Percentiles rank a stretch among this genome's conserved stretches.
Evolutionary conservation across 1,284 basidiomycete species (phyloP).

Genomic region (Quambalaria eucalypti): DNA sequence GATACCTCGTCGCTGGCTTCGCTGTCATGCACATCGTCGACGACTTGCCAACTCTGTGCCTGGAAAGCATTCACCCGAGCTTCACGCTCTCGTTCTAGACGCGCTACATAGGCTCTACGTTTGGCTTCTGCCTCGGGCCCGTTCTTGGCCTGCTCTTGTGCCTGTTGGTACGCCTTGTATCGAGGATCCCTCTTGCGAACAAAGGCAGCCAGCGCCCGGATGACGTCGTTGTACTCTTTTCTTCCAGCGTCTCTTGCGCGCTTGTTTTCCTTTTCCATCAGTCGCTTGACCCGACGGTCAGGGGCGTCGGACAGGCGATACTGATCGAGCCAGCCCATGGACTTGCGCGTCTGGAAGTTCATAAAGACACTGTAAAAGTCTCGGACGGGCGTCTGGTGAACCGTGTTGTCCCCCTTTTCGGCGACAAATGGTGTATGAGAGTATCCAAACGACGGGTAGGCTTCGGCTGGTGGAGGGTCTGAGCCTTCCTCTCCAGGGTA

Average conservation of each 20-base stretch:
- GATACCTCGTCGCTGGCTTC: background rate
- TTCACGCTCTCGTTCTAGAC: conserved; percentile 46
- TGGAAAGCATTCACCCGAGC: conserved; percentile 59
- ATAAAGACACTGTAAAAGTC: conserved; percentile 78
- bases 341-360: conserved; percentile 78
- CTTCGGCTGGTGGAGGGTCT: conserved; percentile 15
- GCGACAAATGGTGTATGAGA: conserved; percentile 64
- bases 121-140: conserved; percentile 65
- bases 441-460: conserved; percentile 69
- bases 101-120: conserved; percentile 51
- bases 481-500: conserved; percentile 48
- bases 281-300: conserved; percentile 66
- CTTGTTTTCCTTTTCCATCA: conserved; percentile 96
- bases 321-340: conserved; percentile 78
- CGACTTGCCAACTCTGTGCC: conserved; percentile 34
- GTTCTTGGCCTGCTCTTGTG: conserved; percentile 41
- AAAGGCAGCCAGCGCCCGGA: conserved; percentile 70
- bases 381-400: conserved; percentile 29
- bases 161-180: conserved; percentile 56
- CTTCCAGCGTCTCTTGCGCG: conserved; percentile 76
- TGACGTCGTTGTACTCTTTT: conserved; percentile 84
- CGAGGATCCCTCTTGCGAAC: conserved; percentile 88
- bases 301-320: conserved; percentile 78
- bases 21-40: conserved; percentile 2
- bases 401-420: conserved; percentile 14